Base-by-base conservation (phyloP, 1,139 yeast genomes). In the Zygosaccharomyces sapae region DNA sequence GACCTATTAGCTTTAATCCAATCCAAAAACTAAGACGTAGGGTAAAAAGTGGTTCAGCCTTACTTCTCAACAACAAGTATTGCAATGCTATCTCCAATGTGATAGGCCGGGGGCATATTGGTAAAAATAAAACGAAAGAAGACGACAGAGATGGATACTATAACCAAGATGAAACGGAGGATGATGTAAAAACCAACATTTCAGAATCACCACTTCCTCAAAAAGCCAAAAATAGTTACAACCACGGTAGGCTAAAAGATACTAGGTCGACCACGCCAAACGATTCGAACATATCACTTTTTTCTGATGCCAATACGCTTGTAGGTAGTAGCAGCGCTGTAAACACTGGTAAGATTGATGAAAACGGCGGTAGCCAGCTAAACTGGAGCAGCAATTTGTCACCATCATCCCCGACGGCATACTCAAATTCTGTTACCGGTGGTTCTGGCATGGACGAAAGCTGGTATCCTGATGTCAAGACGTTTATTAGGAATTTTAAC, bases 401-500 rank as follows among this genome's bases (percentile, higher is more conserved):
- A 34, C 30, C 48, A 12, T 34, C 46, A 18, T 38, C 48, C 13
- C 18, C 45, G 34, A 25, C 45, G 27, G 29, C 43, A 3, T 24
- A 18, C 10, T 31, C 43, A 3, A n/a, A 25, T 31, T 16, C 43
- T 5, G 36, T n/a, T 19, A 30, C 9, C 8, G 25, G 25, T 7
- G 25, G 25, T 7, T 5, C 25, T 6, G 25, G 25, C 3, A 1
- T 5, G 7, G 25, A 10, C 18, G 43, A 19, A 9, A 13, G 10
- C 10, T 30, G 43, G 30, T 13, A 8, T 24, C 12, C 37, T 5
- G 52, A 52, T 24, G 41, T 50, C 38, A 57, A 60, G 33, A 59
- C 70, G 36, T 68, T 67, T 39, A 63, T 67, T 41, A 72, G 74
- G 37, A 75, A 74, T 51, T 79, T 76, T 61, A 81, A 83, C 63